Base-by-base conservation (phyloP, 164 flowering plant genomes). In the Protea cynaroides region DNA sequence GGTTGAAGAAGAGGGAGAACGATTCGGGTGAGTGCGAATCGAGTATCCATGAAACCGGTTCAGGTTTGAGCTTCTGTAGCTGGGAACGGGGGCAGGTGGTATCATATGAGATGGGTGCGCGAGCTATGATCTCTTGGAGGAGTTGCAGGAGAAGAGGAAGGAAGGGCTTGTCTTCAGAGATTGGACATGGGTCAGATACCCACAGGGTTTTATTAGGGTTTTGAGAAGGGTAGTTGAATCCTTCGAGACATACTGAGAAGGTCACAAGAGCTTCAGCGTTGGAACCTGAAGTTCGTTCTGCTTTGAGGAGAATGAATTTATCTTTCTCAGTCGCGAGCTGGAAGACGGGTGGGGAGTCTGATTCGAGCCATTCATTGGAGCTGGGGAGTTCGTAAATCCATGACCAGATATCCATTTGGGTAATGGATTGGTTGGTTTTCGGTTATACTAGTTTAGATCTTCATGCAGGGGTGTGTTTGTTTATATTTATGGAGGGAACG, bases 121-220 rank as follows among this genome's bases (percentile, higher is more conserved):
- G 85, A 50, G 78, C 47, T 8, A 89, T 76, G 77, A 71, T 85
- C 66, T 94, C 96, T 36, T 83, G 84, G 65, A 90, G 78, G 19
- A 94, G 84, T 70, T 94, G 98, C 43, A 86, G 82, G 17, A 94
- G 40, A 19, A 94, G 82, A 0, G 95, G 89, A 18, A 86, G 80
- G 74, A 83, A 82, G 19, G 92, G 84, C 29, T 81, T 72, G n/a
- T 77, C 72, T 1, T 87, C 68, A 11, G 77, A 75, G 50, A 91
- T 77, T 8, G 80, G 71, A 73, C 92, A 90, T 56, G 81, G 73
- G 81, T 83, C 80, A 1, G 98, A 93, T 11, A 82, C 81, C 98
- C 97, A 93, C 18, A 90, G 67, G 5, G 82, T 68, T 62, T 71
- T 79, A 25, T 65, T 25, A 0, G 56, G 60, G 21, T 64, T 58